Evolutionary conservation across 2,329 filamentous ascomycete species (phyloP), one percentile per base, ranked within the genome.

Genomic region (Xylaria sp.): DNA sequence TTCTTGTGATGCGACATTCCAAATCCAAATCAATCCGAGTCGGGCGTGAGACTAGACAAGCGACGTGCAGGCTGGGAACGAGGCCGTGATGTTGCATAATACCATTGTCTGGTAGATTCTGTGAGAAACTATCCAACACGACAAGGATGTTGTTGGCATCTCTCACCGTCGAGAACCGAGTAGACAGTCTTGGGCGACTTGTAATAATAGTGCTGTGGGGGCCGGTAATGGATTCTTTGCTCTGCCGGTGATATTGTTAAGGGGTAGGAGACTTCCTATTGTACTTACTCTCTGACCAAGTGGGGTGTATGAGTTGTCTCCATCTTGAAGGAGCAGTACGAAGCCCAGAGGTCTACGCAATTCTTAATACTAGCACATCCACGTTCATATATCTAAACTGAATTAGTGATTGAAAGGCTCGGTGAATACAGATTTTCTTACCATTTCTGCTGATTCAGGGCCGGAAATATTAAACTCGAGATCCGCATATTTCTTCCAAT

Each of bases 401-500:
- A 31, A 61, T 81, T 67, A 82, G 78, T 31, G 62, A 71, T 62
- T 66, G 62, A 39, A 33, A 65, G 10, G 23, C 43, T 25, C 31
- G 2, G 20, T 23, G 25, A 28, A 39, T 60, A 39, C 10, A 39
- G 36, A 33, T 33, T 51, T 39, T 1, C 62, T 66, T 72, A 97
- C 94, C 92, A 98, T 97, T 81, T 98, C 96, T 63, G 96, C 96
- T 52, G 95, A 95, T 84, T 99, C 96, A 5, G 96, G 97, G 20
- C 96, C 96, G 4, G 94, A 94, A 73, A 99, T 97, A 60, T 94
- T 94, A 83, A 99, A 99, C 79, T 99, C 96, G 72, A 97, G 87
- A 77, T 98, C 95, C 78, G 96, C 96, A 86, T 98, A 99, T 80
- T 98, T 98, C 85, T 98, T 98, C 96, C 96, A 99, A 84, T 98